Evolutionary conservation across 176 grass and related monocot genomes (phyloP).

Genomic region (Pontederia crassipes): DNA sequence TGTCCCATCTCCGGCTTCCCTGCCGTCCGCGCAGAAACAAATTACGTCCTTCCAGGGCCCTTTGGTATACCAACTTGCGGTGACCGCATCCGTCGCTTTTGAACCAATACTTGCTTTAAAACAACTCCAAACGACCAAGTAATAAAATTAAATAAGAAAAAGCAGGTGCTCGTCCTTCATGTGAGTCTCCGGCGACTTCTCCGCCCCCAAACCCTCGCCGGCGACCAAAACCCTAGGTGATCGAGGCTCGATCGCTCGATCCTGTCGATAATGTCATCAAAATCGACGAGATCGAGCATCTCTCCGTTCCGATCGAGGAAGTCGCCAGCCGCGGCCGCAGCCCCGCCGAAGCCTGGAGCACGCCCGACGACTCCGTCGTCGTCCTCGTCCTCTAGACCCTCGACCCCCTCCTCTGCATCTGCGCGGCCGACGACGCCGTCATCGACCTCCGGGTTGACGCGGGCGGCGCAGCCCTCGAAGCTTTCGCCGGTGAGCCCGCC

Average conservation of each 20-base stretch:
- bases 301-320: slow-evolving; percentile 90
- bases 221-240: slow-evolving; percentile 3
- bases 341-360: slow-evolving; percentile 25
- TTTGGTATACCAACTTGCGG: too few species aligned
- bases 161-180: too few species aligned
- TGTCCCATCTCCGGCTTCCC: too few species aligned
- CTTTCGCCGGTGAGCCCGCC: slow-evolving; percentile 32
- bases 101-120: too few species aligned
- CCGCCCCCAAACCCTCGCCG: too few species aligned
- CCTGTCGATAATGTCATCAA: slow-evolving; percentile 56
- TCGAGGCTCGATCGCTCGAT: background rate
- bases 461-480: slow-evolving; percentile 2
- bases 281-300: slow-evolving; percentile 66
- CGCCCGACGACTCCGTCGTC: slow-evolving; percentile 59
- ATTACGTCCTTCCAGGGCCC: too few species aligned
- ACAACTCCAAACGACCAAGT: too few species aligned
- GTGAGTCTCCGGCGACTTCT: too few species aligned
- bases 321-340: slow-evolving; percentile 24
- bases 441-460: slow-evolving; percentile 23
- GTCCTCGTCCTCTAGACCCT: slow-evolving; percentile 22
- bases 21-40: too few species aligned
- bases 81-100: too few species aligned
- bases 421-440: slow-evolving; percentile 38
- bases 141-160: too few species aligned
- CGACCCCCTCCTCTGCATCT: slow-evolving; percentile 41